These are phyloP conservation scores for Asterophora parasitica DNA, from an alignment of 768 basidiomycete species.

Conservation along the genomic window DNA sequence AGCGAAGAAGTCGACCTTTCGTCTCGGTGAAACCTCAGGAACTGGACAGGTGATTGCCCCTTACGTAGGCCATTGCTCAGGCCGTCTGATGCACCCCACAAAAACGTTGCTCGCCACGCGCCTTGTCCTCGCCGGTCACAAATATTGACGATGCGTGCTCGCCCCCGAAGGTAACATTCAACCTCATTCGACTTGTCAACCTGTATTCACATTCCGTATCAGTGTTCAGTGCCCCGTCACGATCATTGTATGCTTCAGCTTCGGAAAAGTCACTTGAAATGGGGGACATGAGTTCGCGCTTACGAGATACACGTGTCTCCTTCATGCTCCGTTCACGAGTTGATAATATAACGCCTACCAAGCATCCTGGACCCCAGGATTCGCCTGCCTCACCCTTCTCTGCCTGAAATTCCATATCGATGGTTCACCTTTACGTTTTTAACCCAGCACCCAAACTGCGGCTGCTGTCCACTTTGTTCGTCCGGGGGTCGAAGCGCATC, in stretches of 20 bases:
- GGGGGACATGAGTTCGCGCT: background rate
- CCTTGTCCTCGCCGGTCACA: background rate
- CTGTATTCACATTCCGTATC: background rate
- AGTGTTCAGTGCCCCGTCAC: background rate
- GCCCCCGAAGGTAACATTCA: background rate
- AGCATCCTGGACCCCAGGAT: constrained; percentile 6
- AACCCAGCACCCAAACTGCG: constrained; percentile 34
- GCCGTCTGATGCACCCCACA: background rate
- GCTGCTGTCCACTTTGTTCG: constrained; percentile 26
- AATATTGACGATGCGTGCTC: background rate
- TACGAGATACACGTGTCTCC: constrained; percentile 29
- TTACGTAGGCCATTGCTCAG: background rate
- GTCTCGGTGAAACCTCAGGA: background rate
- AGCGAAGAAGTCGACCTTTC: background rate
- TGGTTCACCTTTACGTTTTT: constrained; percentile 35
- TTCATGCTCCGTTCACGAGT: constrained; percentile 14
- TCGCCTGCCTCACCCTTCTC: constrained; percentile 13
- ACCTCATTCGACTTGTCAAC: background rate
- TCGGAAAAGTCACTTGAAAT: background rate
- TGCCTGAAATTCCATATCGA: constrained; percentile 16
- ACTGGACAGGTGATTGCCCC: background rate
- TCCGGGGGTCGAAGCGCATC: constrained; percentile 29
- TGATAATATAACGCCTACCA: constrained; percentile 13
- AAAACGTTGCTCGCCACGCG: background rate
- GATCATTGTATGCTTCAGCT: background rate